phyloP scores from a whole-genome alignment of 805 yeast genomes.

The Wickerhamomyces hampshirensis region DNA sequence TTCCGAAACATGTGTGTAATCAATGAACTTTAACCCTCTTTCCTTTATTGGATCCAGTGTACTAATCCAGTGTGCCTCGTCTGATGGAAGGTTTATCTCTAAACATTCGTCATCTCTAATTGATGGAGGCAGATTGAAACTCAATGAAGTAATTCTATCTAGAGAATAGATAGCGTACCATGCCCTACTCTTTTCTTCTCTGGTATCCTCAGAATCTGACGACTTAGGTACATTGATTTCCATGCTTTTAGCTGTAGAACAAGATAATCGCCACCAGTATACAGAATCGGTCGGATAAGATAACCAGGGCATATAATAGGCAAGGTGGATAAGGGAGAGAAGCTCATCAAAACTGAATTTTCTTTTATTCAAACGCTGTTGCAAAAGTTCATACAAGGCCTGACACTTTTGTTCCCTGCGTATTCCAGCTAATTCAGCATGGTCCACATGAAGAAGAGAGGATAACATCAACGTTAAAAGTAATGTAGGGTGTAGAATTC shows the following conservation, averaged over 20 bases:
- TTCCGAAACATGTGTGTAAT: conserved; percentile 23
- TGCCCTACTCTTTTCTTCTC: conserved; percentile 35
- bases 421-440: conserved; percentile 20
- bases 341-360: conserved; percentile 19
- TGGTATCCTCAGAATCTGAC: conserved; percentile 23
- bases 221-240: conserved; percentile 4
- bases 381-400: conserved; percentile 15
- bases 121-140: conserved; percentile 30
- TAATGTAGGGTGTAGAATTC: conserved; percentile 16
- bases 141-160: conserved; percentile 34
- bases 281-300: conserved; percentile 21
- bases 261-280: conserved; percentile 22
- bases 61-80: conserved; percentile 29
- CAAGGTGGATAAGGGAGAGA: conserved; percentile 17
- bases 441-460: conserved; percentile 20
- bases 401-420: conserved; percentile 17
- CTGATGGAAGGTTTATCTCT: conserved; percentile 29
- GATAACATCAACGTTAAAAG: conserved; percentile 16
- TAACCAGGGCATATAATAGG: conserved; percentile 24
- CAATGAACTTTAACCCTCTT: conserved; percentile 24
- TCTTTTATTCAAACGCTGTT: conserved; percentile 11
- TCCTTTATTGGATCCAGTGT: conserved; percentile 28
- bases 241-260: conserved; percentile 11
- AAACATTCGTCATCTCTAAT: conserved; percentile 29
- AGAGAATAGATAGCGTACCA: conserved; percentile 38